Percentiles rank a stretch among this genome's conserved stretches.
Conservation (phyloP, 2,329 filamentous ascomycete genomes). For the Penicillium sp. region DNA sequence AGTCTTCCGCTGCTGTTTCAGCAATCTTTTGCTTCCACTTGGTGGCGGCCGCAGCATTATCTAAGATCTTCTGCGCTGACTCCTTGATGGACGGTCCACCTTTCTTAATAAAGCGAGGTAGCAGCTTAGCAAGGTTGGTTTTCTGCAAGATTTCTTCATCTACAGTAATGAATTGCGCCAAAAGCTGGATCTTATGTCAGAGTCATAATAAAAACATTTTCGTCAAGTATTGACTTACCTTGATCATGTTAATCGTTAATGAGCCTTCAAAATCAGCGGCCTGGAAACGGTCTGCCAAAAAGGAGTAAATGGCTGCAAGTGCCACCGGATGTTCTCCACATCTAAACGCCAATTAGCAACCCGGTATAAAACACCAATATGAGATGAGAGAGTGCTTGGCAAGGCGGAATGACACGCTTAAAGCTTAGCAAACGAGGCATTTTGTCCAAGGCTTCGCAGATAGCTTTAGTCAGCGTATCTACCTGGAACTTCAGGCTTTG, state of each 20-base stretch:
- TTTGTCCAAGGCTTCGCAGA: background rate
- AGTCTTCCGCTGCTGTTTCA: constrained; percentile 40
- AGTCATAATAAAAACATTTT: background rate
- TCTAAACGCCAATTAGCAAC: constrained; percentile 38
- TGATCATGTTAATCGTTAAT: constrained; percentile 46
- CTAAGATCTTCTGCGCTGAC: constrained; percentile 56
- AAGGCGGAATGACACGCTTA: background rate
- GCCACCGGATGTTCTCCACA: constrained; percentile 52
- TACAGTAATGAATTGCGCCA: constrained; percentile 57
- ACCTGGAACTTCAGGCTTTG: background rate
- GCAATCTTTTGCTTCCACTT: constrained; percentile 43
- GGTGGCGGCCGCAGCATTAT: constrained; percentile 47
- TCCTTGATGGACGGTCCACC: constrained; percentile 58
- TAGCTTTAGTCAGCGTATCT: background rate
- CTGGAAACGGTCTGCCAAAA: constrained; percentile 50
- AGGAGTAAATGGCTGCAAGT: constrained; percentile 49
- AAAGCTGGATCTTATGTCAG: constrained; percentile 40
- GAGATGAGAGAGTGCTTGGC: background rate
- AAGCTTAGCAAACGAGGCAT: too few relatives aligned
- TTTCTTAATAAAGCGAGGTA: constrained; percentile 59
- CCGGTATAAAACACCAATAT: background rate
- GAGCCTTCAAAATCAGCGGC: constrained; percentile 49
- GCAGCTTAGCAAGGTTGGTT: constrained; percentile 60
- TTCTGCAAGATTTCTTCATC: constrained; percentile 60
- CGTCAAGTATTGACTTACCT: constrained; percentile 35